Conservation (phyloP, 495 filamentous ascomycete genomes). For the Talaromyces nanjingensis region DNA sequence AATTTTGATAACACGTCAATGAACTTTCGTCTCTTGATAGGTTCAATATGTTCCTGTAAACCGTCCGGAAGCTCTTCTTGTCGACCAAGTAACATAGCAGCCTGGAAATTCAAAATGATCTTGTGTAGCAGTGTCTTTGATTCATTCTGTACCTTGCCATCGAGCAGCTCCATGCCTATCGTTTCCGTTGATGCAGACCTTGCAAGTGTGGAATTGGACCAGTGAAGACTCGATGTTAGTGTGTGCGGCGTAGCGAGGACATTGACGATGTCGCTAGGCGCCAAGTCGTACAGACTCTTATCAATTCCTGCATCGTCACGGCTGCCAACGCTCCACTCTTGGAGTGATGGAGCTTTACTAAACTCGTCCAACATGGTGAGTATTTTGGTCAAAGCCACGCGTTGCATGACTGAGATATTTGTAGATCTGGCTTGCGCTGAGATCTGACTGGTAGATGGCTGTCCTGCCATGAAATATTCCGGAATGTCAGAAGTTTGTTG, state of each 20-base stretch:
- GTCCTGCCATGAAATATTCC: not conserved
- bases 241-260: not conserved
- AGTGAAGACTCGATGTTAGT: not conserved
- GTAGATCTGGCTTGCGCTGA: not conserved
- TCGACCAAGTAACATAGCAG: not conserved
- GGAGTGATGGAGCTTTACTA: not conserved
- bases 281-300: not conserved
- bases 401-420: not conserved
- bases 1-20: not conserved
- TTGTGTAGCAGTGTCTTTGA: not conserved
- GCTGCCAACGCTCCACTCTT: not conserved
- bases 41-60: not conserved
- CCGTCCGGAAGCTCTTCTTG: not conserved
- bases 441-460: not conserved
- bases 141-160: not conserved
- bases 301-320: not conserved
- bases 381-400: not conserved
- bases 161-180: not conserved
- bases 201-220: not conserved
- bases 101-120: not conserved
- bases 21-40: not conserved
- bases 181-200: not conserved
- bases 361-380: not conserved
- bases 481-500: not conserved
- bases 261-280: not conserved